Evolutionary conservation across 192 early-diverging fungal genomes (phyloP).

Genomic region (Lobosporangium transversale): DNA sequence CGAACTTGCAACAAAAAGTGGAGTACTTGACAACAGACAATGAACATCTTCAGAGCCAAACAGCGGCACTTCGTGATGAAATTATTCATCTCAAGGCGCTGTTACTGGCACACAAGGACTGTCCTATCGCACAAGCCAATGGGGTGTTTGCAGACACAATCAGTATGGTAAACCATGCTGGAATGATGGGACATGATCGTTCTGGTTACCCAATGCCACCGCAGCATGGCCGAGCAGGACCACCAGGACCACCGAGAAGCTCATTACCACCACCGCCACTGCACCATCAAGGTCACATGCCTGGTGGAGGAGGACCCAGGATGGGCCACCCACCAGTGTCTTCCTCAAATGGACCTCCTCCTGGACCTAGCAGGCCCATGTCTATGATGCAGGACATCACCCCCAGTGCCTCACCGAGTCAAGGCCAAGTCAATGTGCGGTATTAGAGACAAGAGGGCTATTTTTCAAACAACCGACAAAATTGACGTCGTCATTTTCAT

Average conservation of each 20-base stretch:
- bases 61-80: conserved; percentile 71
- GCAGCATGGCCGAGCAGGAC: conserved; percentile 18
- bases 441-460: conserved; percentile 6
- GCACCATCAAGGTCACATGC: conserved; percentile 25
- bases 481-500: not conserved
- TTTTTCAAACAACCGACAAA: too few relatives aligned
- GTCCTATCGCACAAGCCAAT: conserved; percentile 72
- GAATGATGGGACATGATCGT: conserved; percentile 28
- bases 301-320: conserved; percentile 11
- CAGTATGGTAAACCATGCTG: conserved; percentile 15
- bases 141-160: conserved; percentile 56
- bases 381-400: conserved; percentile 55
- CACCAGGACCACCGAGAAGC: conserved; percentile 9
- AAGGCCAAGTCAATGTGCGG: conserved; percentile 26
- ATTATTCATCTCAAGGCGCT: conserved; percentile 80
- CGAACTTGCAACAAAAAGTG: conserved; percentile 74
- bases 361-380: conserved; percentile 32
- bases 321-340: conserved; percentile 4
- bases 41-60: conserved; percentile 68
- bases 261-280: conserved; percentile 16
- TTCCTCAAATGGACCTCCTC: not conserved
- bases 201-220: conserved; percentile 17
- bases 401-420: conserved; percentile 39
- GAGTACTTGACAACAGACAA: conserved; percentile 72
- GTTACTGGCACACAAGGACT: conserved; percentile 80